Evolutionary conservation across 208 protist species (phyloP), one percentile per base, ranked within the genome.

Genomic region (Trypanosoma vivax): DNA sequence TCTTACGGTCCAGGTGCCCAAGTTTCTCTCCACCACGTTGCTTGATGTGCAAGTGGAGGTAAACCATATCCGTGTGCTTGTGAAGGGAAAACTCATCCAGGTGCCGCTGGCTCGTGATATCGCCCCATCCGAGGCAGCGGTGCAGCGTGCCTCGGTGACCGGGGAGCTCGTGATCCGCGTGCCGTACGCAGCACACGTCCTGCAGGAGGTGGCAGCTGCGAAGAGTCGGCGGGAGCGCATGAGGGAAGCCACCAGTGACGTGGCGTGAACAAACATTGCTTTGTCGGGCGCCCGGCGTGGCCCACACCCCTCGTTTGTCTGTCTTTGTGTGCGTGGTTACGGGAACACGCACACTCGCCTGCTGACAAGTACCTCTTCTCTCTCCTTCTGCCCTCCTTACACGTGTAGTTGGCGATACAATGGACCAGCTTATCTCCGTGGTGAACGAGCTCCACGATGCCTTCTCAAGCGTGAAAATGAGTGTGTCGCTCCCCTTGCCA

Each of bases 391-490:
- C n/a, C n/a, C n/a, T n/a, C n/a, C n/a, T n/a, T n/a, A n/a, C n/a
- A n/a, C n/a, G n/a, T n/a, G n/a, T n/a, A n/a, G n/a, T n/a, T n/a
- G n/a, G n/a, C n/a, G n/a, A 14, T 10, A 46, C 25, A n/a, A 98
- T 99, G 96, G 93, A 99, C 5, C 60, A 92, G 55, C 76, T 99
- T 13, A 98, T 99, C 39, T 76, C 93, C 6, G 83, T 98, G 21
- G 96, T 99, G 33, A 99, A 99, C 70, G 92, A 97, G 51, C 76
- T 99, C 19, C 97, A 99, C 48, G 95, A 98, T 78, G 92, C 91
- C 21, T 97, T 97, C 62, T 58, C 80, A 1, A 73, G 62, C 53
- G 70, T 98, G 41, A 93, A 91, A 67, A 89, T 95, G 76, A 82
- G 83, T 42, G 85, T 98, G 40, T 76, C 85, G 49, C 68, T 99